Conservation (phyloP, 495 filamentous ascomycete genomes). For the Lasiosphaeris hirsuta region DNA sequence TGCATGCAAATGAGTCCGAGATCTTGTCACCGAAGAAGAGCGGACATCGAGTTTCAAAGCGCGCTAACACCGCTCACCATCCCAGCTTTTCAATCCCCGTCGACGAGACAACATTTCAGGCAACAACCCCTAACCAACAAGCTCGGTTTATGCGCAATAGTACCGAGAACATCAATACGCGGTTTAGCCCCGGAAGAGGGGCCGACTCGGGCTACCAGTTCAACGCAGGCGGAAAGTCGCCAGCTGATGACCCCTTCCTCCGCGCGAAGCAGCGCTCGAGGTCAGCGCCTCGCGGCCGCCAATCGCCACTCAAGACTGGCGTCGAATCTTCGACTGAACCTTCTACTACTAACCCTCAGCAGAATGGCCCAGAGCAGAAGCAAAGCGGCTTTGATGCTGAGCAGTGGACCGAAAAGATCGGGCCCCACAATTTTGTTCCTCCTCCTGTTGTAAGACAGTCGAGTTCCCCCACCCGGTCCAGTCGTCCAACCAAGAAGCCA, state of each 20-base stretch:
- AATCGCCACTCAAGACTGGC: slow-evolving; percentile 25
- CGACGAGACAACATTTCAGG: slow-evolving; percentile 35
- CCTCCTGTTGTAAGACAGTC: slow-evolving; percentile 31
- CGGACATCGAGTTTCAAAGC: slow-evolving; percentile 7
- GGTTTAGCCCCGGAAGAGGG: slow-evolving; percentile 43
- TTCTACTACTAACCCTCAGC: slow-evolving; percentile 5
- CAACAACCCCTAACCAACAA: slow-evolving; percentile 19
- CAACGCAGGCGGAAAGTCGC: slow-evolving; percentile 36
- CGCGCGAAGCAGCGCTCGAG: slow-evolving; percentile 33
- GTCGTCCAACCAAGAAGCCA: slow-evolving; percentile 32
- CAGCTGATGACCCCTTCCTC: slow-evolving; percentile 27
- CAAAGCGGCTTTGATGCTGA: slow-evolving; percentile 57
- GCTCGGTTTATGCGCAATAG: slow-evolving; percentile 54
- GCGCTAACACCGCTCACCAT: slow-evolving; percentile 31
- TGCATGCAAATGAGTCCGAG: neutral
- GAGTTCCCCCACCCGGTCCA: slow-evolving; percentile 38
- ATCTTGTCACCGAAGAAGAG: slow-evolving; percentile 8
- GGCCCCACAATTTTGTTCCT: slow-evolving; percentile 55
- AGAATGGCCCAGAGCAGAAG: slow-evolving; percentile 14
- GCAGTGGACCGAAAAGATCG: slow-evolving; percentile 64
- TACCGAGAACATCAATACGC: slow-evolving; percentile 74
- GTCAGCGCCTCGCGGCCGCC: slow-evolving; percentile 36
- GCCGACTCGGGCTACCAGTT: slow-evolving; percentile 35
- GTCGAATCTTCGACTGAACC: slow-evolving; percentile 18
- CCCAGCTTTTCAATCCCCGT: slow-evolving; percentile 50